Conservation (phyloP, 108 stramenopile genomes). For the Chaetoceros tenuissimus region DNA sequence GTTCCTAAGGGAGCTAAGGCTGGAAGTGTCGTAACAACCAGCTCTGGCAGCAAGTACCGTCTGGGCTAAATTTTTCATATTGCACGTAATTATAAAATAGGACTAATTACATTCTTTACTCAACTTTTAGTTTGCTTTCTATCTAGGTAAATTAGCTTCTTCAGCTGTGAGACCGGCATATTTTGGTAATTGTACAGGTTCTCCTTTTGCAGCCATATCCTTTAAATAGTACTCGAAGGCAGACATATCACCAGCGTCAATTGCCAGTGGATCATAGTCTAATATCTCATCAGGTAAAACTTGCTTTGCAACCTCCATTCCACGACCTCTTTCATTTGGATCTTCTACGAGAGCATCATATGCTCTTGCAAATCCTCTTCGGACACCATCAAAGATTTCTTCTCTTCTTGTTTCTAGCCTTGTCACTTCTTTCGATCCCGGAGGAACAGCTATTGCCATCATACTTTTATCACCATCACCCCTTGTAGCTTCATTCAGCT, state of each 20-base stretch:
- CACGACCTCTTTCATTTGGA: constrained; percentile 56
- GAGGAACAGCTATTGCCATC: constrained; percentile 76
- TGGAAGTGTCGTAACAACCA: constrained; percentile 62
- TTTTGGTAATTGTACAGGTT: not conserved
- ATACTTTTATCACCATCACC: constrained; percentile 10
- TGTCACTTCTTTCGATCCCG: constrained; percentile 73
- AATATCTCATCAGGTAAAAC: constrained; percentile 83
- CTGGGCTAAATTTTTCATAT: no score
- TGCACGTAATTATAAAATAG: no score
- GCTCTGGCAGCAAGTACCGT: constrained; percentile 73
- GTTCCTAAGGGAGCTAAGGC: constrained; percentile 61
- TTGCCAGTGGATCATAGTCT: constrained; percentile 56
- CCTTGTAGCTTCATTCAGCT: constrained; percentile 48
- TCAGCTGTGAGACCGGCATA: not conserved
- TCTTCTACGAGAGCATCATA: constrained; percentile 88
- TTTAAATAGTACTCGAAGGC: constrained; percentile 44
- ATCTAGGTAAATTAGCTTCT: constrained; percentile 1
- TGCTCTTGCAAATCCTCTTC: constrained; percentile 83
- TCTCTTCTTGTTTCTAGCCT: constrained; percentile 69
- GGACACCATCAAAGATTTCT: constrained; percentile 78
- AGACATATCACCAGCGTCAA: constrained; percentile 22
- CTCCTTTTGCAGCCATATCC: constrained; percentile 4
- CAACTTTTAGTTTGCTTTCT: no score
- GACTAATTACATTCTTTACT: no score
- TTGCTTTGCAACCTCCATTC: constrained; percentile 42